These are phyloP conservation scores for Daldinia decipiens DNA, from an alignment of 495 filamentous ascomycete genomes.

Conservation along the genomic window DNA sequence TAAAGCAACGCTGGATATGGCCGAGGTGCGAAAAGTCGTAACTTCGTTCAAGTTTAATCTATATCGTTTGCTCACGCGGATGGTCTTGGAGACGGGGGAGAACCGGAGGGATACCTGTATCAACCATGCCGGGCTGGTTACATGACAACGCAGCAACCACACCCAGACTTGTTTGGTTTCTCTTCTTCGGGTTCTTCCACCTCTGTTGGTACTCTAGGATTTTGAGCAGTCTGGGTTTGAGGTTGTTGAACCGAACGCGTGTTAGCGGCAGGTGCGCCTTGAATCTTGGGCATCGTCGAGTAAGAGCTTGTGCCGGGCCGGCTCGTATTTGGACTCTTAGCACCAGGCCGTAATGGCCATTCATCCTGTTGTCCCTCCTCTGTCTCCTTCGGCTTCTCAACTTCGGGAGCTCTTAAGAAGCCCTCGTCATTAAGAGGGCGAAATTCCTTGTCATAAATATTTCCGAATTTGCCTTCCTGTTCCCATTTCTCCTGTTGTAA, in stretches of 20 bases:
- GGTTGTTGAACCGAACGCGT: conserved; percentile 47
- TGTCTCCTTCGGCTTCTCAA: conserved; percentile 51
- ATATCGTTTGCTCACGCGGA: conserved; percentile 35
- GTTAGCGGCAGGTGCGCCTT: conserved; percentile 53
- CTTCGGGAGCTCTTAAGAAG: conserved; percentile 59
- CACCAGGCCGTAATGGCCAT: conserved; percentile 57
- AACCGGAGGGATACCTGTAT: conserved; percentile 19
- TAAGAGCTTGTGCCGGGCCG: conserved; percentile 62
- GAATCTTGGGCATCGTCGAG: conserved; percentile 67
- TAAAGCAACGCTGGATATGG: conserved; percentile 39
- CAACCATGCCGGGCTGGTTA: conserved; percentile 45
- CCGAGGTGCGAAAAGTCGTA: conserved; percentile 34
- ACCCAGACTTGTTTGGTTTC: conserved; percentile 55
- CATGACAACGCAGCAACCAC: conserved; percentile 67
- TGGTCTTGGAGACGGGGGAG: conserved; percentile 21
- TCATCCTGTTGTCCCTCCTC: conserved; percentile 49
- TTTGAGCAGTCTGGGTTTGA: conserved; percentile 39
- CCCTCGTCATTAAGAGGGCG: conserved; percentile 73
- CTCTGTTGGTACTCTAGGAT: conserved; percentile 50
- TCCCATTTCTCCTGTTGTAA: conserved; percentile 96
- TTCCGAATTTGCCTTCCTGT: conserved; percentile 84
- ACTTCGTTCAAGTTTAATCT: conserved; percentile 42
- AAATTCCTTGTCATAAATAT: conserved; percentile 84
- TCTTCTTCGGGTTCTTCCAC: conserved; percentile 47
- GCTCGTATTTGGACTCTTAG: conserved; percentile 56